phyloP scores from a whole-genome alignment of 495 filamentous ascomycete species.

The Aspergillus campestris region DNA sequence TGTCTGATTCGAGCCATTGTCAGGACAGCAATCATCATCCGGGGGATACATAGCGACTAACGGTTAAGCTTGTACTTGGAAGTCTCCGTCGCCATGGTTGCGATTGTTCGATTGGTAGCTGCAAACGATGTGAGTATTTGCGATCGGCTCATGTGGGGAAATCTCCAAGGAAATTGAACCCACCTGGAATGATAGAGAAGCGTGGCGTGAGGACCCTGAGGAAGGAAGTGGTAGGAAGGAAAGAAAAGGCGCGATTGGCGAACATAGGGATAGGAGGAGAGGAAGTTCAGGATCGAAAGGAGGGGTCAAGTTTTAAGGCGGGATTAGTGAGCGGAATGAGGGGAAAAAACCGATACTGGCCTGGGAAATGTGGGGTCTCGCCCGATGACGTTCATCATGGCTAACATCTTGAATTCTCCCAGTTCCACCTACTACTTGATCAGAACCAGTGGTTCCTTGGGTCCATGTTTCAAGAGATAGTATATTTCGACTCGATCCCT shows the following conservation, averaged over 20 bases:
- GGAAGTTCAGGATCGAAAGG: slow-evolving; percentile 1
- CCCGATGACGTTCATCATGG: slow-evolving; percentile 7
- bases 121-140: slow-evolving; percentile 10
- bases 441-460: too few species aligned
- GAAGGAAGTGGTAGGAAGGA: slow-evolving; percentile 10
- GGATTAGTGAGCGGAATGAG: slow-evolving; percentile 12
- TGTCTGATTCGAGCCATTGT: slow-evolving; percentile 21
- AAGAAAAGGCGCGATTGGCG: slow-evolving; percentile 9
- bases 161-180: not conserved
- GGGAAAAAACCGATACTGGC: not conserved
- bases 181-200: slow-evolving; percentile 14
- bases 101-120: slow-evolving; percentile 28
- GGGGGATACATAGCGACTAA: slow-evolving; percentile 30
- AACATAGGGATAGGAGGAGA: slow-evolving; percentile 12
- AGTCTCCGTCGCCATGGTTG: slow-evolving; percentile 69
- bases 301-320: not conserved
- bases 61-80: slow-evolving; percentile 85
- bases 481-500: too few species aligned
- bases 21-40: slow-evolving; percentile 5
- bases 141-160: slow-evolving; percentile 9
- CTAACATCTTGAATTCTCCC: too few species aligned
- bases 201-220: slow-evolving; percentile 21
- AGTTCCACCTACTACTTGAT: too few species aligned
- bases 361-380: slow-evolving; percentile 9
- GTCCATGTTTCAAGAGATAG: too few species aligned